phyloP scores from a whole-genome alignment of 2,329 filamentous ascomycete genomes.

The Sporothrix dimorphospora region DNA sequence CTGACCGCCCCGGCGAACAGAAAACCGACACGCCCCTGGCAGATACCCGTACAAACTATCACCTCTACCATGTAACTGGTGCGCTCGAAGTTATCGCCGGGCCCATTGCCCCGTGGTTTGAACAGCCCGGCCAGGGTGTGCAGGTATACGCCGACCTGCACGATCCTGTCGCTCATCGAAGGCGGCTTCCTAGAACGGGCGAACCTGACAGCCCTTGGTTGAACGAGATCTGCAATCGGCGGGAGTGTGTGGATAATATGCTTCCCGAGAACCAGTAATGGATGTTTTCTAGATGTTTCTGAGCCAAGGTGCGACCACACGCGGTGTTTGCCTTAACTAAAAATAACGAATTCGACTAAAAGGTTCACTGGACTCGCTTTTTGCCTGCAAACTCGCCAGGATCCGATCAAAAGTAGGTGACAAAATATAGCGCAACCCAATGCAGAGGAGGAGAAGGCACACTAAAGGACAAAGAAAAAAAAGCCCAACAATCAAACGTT shows the following conservation, averaged over 20 bases:
- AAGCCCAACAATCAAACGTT: too few species aligned
- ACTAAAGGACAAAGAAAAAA: too few species aligned
- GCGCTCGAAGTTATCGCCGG: conserved; percentile 47
- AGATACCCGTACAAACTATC: conserved; percentile 54
- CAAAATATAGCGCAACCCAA: too few species aligned
- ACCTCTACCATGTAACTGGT: conserved; percentile 50
- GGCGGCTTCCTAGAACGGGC: conserved; percentile 41
- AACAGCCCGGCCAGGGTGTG: conserved; percentile 53
- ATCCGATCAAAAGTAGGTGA: too few species aligned
- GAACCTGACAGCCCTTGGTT: conserved; percentile 31
- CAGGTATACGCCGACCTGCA: conserved; percentile 38
- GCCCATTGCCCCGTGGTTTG: conserved; percentile 54
- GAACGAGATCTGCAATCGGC: not conserved
- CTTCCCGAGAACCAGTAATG: not conserved
- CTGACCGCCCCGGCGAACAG: not conserved
- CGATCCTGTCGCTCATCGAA: conserved; percentile 41
- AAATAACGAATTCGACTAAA: not conserved
- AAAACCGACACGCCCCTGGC: not conserved
- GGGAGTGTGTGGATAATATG: not conserved
- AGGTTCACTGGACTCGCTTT: not conserved
- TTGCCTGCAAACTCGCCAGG: not conserved
- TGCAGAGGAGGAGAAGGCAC: too few species aligned
- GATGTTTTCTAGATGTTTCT: too few species aligned
- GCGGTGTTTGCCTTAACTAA: too few species aligned
- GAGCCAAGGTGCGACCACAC: too few species aligned